Evolutionary conservation across 208 protist genomes (phyloP).

Genomic region (Trypanosoma cruzi): DNA sequence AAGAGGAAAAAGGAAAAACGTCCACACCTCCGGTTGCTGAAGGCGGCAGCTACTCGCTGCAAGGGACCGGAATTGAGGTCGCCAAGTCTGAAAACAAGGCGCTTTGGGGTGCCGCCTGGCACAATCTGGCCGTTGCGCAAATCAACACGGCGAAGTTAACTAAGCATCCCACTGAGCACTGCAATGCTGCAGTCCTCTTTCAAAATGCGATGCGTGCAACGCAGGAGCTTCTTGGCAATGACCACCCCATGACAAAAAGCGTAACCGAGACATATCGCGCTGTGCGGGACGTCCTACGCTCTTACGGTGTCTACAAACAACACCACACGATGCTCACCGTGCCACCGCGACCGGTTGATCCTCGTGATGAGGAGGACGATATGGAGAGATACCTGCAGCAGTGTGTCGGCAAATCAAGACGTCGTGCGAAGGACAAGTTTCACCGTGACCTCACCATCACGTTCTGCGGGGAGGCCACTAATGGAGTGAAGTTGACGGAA

Average conservation of each 20-base stretch:
- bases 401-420: constrained; percentile 38
- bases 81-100: constrained; percentile 73
- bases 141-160: constrained; percentile 64
- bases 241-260: constrained; percentile 81
- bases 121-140: constrained; percentile 87
- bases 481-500: constrained; percentile 65
- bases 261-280: constrained; percentile 72
- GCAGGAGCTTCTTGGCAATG: constrained; percentile 66
- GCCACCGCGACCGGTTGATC: constrained; percentile 67
- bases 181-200: constrained; percentile 69
- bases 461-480: constrained; percentile 77
- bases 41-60: constrained; percentile 2
- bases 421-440: constrained; percentile 50
- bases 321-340: constrained; percentile 72
- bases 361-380: constrained; percentile 60
- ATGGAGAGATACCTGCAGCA: constrained; percentile 41
- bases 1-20: constrained; percentile 26
- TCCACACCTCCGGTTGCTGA: neutral
- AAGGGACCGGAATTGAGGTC: constrained; percentile 38
- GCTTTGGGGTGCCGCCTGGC: constrained; percentile 90
- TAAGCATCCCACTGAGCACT: constrained; percentile 56
- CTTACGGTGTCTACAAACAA: constrained; percentile 68
- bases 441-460: constrained; percentile 83
- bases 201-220: constrained; percentile 89
- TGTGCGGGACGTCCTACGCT: constrained; percentile 59